A percentile compares a stretch with the other conserved stretches of the same genome.
These are phyloP conservation scores for Triadica sebifera DNA, from an alignment of 345 rosid genomes.

Conservation along the genomic window DNA sequence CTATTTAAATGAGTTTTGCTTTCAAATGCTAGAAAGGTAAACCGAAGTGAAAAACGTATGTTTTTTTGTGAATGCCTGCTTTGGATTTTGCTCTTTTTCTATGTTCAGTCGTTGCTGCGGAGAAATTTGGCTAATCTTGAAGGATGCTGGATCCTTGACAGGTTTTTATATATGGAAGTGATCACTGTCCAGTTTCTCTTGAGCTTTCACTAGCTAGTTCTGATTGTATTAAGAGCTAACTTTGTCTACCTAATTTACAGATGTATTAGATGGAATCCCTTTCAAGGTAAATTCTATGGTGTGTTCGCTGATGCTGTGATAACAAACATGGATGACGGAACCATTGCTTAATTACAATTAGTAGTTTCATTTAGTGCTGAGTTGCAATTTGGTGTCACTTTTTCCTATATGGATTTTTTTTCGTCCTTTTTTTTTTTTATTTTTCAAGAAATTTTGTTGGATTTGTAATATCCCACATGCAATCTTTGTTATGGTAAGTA, in stretches of 20 bases:
- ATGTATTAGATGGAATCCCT: neutral
- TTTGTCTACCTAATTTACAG: constrained; percentile 1
- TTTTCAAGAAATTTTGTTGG: neutral
- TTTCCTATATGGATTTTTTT: no score
- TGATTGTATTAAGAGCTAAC: constrained; percentile 29
- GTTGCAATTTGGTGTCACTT: no score
- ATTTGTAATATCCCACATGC: neutral
- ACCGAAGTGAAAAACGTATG: neutral
- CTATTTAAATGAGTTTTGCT: neutral
- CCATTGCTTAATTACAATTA: neutral
- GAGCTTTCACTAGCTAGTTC: constrained; percentile 51
- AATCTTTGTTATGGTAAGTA: no score
- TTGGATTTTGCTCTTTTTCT: neutral
- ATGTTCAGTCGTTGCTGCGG: no score
- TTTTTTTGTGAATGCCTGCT: neutral
- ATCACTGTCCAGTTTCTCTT: constrained; percentile 85
- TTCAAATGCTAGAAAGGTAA: neutral
- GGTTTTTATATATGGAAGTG: constrained; percentile 92
- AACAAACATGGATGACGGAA: neutral
- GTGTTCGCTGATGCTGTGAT: neutral
- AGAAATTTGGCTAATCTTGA: neutral
- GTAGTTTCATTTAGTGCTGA: neutral
- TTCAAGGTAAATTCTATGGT: neutral
- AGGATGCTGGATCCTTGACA: constrained; percentile 27
- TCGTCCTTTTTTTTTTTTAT: no score